A percentile compares a stretch with the other conserved stretches of the same genome.
phyloP scores from a whole-genome alignment of 1,284 basidiomycete genomes.

The Moesziomyces sp. region DNA sequence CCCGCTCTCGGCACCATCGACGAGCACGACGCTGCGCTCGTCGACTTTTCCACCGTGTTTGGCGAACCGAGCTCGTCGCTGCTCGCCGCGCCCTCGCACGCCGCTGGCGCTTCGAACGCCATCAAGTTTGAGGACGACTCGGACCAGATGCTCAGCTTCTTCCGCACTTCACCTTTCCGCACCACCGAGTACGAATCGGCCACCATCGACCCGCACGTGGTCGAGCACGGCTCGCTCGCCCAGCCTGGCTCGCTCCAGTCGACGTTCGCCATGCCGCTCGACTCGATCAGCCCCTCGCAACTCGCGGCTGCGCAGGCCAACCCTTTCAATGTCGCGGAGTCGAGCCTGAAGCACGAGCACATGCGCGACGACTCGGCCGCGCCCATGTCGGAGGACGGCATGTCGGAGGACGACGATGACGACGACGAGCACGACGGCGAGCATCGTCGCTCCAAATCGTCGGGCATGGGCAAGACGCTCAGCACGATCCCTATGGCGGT shows the following conservation, averaged over 20 bases:
- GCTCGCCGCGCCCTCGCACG: constrained; percentile 6
- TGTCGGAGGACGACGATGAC: constrained; percentile 43
- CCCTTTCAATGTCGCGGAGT: not conserved
- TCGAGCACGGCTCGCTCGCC: constrained; percentile 19
- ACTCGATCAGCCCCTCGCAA: constrained; percentile 21
- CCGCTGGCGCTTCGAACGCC: not conserved
- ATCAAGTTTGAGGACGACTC: constrained; percentile 37
- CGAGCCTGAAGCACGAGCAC: constrained; percentile 9
- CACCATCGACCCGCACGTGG: constrained; percentile 49
- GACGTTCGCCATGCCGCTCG: constrained; percentile 15
- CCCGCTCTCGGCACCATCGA: constrained; percentile 27
- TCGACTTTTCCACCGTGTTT: constrained; percentile 35
- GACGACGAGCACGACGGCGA: constrained; percentile 21
- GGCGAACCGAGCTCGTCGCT: constrained; percentile 26
- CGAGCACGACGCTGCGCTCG: constrained; percentile 18
- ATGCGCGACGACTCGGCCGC: constrained; percentile 7
- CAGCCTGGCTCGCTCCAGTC: not conserved
- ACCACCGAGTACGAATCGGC: constrained; percentile 30
- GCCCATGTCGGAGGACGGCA: constrained; percentile 48
- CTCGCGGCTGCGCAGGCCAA: not conserved
- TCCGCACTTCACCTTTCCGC: constrained; percentile 44
- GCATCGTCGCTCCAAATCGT: constrained; percentile 15
- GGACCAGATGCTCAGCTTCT: constrained; percentile 36
- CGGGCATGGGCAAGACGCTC: constrained; percentile 33
- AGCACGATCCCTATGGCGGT: constrained; percentile 39